These are phyloP conservation scores for Botrytis fragariae DNA, from an alignment of 2,329 filamentous ascomycete genomes.

Conservation along the genomic window DNA sequence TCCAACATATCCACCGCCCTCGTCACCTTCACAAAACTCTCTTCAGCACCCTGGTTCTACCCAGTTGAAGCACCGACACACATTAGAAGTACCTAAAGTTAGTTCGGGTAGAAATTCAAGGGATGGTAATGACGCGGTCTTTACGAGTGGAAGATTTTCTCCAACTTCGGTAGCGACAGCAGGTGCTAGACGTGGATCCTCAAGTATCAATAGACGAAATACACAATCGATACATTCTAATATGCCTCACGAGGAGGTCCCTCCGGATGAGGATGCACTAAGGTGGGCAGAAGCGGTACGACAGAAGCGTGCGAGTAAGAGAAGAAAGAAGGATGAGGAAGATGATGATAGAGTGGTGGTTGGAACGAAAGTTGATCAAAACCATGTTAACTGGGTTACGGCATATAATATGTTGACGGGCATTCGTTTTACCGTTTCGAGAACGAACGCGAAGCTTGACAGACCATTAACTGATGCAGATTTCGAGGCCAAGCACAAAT, in stretches of 20 bases:
- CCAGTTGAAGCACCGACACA: constrained; percentile 77
- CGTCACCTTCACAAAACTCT: constrained; percentile 41
- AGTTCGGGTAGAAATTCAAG: constrained; percentile 66
- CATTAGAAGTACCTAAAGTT: constrained; percentile 77
- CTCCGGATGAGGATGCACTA: constrained; percentile 84
- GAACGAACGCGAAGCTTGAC: constrained; percentile 95
- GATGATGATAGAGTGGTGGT: constrained; percentile 94
- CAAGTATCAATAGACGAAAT: constrained; percentile 74
- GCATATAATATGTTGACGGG: constrained; percentile 99
- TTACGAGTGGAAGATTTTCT: constrained; percentile 79
- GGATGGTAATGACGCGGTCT: constrained; percentile 67
- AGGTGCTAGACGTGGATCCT: constrained; percentile 71
- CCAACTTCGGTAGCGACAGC: constrained; percentile 50
- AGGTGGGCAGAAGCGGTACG: constrained; percentile 91
- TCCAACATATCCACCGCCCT: constrained; percentile 54
- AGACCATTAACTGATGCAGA: constrained; percentile 85
- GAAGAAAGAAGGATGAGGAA: constrained; percentile 77
- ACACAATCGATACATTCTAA: constrained; percentile 87
- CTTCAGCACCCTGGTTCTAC: constrained; percentile 49
- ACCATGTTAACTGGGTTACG: constrained; percentile 94
- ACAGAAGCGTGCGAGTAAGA: constrained; percentile 86
- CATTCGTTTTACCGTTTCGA: constrained; percentile 93
- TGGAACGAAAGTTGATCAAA: constrained; percentile 95
- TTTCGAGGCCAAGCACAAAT: constrained; percentile 93
- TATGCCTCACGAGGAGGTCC: constrained; percentile 75